phyloP scores from a whole-genome alignment of 768 basidiomycete genomes.

The Boletellus emodensis region DNA sequence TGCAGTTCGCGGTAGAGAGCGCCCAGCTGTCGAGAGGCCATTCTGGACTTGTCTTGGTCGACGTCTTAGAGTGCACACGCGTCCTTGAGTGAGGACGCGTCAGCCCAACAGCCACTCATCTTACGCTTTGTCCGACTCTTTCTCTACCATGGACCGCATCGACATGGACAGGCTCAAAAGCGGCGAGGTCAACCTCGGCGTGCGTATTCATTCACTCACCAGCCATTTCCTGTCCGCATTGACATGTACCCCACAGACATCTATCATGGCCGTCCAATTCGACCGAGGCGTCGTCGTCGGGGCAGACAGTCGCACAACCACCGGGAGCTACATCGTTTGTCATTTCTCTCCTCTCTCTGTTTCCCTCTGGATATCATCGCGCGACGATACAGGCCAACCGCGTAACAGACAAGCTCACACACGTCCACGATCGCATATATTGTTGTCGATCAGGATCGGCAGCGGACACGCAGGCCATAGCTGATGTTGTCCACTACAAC shows the following conservation, averaged over 20 bases:
- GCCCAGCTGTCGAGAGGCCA: slow-evolving; percentile 54
- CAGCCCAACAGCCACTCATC: slow-evolving; percentile 34
- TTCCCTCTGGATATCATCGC: not conserved
- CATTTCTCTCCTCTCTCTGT: not conserved
- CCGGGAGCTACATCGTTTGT: slow-evolving; percentile 91
- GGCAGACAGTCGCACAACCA: slow-evolving; percentile 96
- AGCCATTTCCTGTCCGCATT: not conserved
- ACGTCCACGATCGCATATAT: slow-evolving; percentile 96
- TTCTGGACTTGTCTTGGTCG: slow-evolving; percentile 20
- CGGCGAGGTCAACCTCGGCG: slow-evolving; percentile 96
- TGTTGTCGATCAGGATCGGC: slow-evolving; percentile 98
- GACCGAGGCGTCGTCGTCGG: slow-evolving; percentile 92
- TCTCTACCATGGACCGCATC: slow-evolving; percentile 52
- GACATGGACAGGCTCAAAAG: slow-evolving; percentile 86
- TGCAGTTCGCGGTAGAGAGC: slow-evolving; percentile 63
- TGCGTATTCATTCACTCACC: slow-evolving; percentile 40
- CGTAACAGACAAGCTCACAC: slow-evolving; percentile 97
- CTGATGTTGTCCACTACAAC: slow-evolving; percentile 83
- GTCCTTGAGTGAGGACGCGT: slow-evolving; percentile 47
- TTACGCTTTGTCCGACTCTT: slow-evolving; percentile 14
- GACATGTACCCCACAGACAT: slow-evolving; percentile 56
- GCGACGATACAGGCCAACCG: slow-evolving; percentile 71
- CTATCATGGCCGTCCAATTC: slow-evolving; percentile 99
- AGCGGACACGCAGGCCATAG: slow-evolving; percentile 95
- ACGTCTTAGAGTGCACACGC: slow-evolving; percentile 23